Evolutionary conservation across 139 green algal genomes (phyloP).

Genomic region (Pedinophyceae sp.): DNA sequence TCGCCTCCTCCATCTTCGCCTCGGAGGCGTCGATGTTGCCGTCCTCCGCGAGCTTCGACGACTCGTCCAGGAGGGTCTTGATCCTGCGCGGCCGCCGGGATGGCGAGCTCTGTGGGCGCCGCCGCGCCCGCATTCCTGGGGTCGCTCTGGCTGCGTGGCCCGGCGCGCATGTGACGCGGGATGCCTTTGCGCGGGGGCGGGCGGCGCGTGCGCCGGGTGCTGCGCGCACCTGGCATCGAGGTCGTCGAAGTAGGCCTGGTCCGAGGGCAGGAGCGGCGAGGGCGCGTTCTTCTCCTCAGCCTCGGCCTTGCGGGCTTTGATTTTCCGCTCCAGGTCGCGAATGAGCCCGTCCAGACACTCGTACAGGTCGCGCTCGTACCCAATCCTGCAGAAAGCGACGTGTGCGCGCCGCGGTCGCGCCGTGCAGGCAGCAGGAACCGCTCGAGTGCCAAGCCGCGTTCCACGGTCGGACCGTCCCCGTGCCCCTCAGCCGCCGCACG

Average conservation of each 20-base stretch:
- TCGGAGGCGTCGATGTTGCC: slow-evolving; percentile 63
- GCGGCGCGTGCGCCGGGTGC: neutral
- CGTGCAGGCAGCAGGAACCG: too few species aligned
- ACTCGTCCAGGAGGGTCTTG: slow-evolving; percentile 34
- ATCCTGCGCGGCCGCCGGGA: too few species aligned
- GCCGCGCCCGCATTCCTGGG: too few species aligned
- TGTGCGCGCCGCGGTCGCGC: neutral
- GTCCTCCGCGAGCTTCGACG: slow-evolving; percentile 41
- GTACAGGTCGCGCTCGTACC: slow-evolving; percentile 52
- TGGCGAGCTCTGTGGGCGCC: too few species aligned
- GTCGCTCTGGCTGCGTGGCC: too few species aligned
- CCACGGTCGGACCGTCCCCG: too few species aligned
- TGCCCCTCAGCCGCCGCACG: too few species aligned
- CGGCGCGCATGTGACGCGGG: too few species aligned
- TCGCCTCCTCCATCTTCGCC: slow-evolving; percentile 36
- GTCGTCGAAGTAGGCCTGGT: slow-evolving; percentile 38
- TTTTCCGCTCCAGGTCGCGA: slow-evolving; percentile 69
- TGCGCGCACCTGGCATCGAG: slow-evolving; percentile 21
- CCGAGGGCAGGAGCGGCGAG: slow-evolving; percentile 25
- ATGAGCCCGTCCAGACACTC: slow-evolving; percentile 47
- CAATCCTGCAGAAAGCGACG: slow-evolving; percentile 22
- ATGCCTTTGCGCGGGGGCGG: too few species aligned
- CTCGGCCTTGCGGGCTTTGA: too few species aligned
- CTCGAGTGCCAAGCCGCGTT: too few species aligned
- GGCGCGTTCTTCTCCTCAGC: slow-evolving; percentile 35